Percentiles rank a stretch among this genome's conserved stretches.
Conservation (phyloP, 306 rosid species). For the Pyrus betulifolia region DNA sequence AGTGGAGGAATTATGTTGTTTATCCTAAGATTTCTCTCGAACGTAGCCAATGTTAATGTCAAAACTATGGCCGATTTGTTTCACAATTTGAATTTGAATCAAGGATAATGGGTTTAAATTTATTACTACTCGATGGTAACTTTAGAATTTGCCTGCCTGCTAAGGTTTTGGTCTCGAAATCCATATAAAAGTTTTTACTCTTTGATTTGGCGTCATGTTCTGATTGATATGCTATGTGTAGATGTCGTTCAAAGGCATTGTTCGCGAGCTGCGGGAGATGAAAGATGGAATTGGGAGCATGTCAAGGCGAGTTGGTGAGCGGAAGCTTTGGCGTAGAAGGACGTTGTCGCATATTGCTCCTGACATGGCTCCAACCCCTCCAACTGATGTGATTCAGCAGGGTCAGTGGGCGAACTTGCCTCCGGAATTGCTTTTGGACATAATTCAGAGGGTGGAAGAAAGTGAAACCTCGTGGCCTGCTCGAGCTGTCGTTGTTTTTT, state of each 20-base stretch:
- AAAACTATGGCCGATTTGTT: not conserved
- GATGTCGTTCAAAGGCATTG: constrained; percentile 65
- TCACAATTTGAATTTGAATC: not conserved
- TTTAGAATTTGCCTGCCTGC: not conserved
- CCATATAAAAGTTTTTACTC: not conserved
- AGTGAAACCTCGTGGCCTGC: constrained; percentile 78
- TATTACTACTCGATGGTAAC: not conserved
- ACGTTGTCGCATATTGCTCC: constrained; percentile 71
- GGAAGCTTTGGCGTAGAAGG: constrained; percentile 47
- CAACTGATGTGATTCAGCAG: constrained; percentile 28
- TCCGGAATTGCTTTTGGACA: constrained; percentile 68
- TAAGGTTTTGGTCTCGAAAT: not conserved
- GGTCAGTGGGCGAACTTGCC: constrained; percentile 76
- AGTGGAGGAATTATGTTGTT: not conserved
- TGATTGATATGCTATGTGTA: constrained; percentile 27
- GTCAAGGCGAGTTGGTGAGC: constrained; percentile 48
- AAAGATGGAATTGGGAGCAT: constrained; percentile 66
- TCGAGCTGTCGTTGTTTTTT: constrained; percentile 47
- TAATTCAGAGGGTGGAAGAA: constrained; percentile 71
- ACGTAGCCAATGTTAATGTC: not conserved
- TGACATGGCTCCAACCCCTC: constrained; percentile 29
- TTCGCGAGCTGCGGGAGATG: constrained; percentile 62
- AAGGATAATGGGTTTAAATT: not conserved
- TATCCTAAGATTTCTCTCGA: not conserved
- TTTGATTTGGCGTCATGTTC: not conserved